Base-by-base conservation (phyloP, 208 protist genomes). In the Trypanosomatidae sp. region DNA sequence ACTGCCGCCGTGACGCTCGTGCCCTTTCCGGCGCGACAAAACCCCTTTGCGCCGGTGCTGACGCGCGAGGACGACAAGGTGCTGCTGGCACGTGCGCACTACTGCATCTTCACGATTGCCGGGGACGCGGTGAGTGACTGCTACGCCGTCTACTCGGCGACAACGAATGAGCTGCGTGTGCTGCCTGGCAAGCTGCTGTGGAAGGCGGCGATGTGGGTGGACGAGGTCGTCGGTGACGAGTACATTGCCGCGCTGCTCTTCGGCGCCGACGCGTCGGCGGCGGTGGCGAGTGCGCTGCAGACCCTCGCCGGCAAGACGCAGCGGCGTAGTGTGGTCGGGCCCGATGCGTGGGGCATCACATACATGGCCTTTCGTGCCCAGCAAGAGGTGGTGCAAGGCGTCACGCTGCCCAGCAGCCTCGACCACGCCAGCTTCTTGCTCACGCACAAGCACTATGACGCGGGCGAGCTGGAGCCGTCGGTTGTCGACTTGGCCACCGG, bases 191-290 rank as follows among this genome's bases (percentile, higher is more conserved):
- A 61, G 6, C 53, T 66, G 15, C 22, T 89, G 4, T 92, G 84
- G 80, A 88, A 85, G 55, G 64, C 56, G 18, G 58, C 74, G 26
- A 73, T 81, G 50, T 92, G 84, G 84, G 57, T 92, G 53, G 84
- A 92, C 20, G 73, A 79, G 35, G 65, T 65, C 32, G 66, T 92
- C 35, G 61, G 61, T n/a, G 76, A 87, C 7, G 71, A 87, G 8
- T 88, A 73, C 68, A 85, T 92, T 41, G 84, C 84, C 13, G 78
- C 77, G 26, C 63, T 92, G 13, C 18, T 92, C 4, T 92, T 92
- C 46, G 59, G 62, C 22, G 62, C 59, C 44, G 79, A 88, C 38
- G 47, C 58, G 25, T 65, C 53, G 4, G n/a, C 33, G 0, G 33
- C 50, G 2, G 43, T 92, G 7, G 79, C 68, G 59, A 48, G 67